phyloP scores from a whole-genome alignment of 257 asterid species.

The Solanum chiquidenum region DNA sequence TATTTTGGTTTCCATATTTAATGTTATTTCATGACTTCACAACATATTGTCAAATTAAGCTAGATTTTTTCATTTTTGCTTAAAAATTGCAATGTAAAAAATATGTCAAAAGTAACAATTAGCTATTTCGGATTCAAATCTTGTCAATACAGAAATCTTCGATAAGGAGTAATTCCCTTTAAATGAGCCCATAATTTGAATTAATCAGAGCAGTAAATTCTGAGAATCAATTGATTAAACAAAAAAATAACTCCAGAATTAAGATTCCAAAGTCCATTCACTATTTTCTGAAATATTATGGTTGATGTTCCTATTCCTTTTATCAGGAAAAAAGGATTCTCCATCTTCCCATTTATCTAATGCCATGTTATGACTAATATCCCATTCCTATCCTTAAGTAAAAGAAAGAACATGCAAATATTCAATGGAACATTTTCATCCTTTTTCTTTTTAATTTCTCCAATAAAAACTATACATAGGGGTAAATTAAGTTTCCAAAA shows the following conservation, averaged over 20 bases:
- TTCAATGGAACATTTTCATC: neutral
- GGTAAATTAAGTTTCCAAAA: neutral
- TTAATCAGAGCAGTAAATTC: neutral
- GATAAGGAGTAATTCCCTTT: neutral
- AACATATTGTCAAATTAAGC: neutral
- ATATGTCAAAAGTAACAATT: neutral
- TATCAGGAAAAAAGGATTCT: neutral
- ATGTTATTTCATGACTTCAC: neutral
- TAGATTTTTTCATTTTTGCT: neutral
- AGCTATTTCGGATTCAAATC: neutral
- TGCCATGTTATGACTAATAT: slow-evolving; percentile 5
- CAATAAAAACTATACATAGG: neutral
- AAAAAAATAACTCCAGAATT: neutral
- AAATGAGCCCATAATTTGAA: neutral
- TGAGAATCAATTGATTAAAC: neutral
- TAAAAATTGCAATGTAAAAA: neutral
- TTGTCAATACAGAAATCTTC: neutral
- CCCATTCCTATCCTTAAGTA: slow-evolving; percentile 1
- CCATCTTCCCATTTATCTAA: slow-evolving; percentile 10
- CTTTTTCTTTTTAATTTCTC: neutral
- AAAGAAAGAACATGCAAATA: neutral
- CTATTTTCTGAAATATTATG: slow-evolving; percentile 5
- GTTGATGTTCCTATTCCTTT: slow-evolving; percentile 6
- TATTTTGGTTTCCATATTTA: neutral
- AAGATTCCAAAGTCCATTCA: slow-evolving; percentile 16